A percentile compares a stretch with the other conserved stretches of the same genome.
These are phyloP conservation scores for Aegle marmelos DNA, from an alignment of 345 rosid genomes.

Conservation along the genomic window DNA sequence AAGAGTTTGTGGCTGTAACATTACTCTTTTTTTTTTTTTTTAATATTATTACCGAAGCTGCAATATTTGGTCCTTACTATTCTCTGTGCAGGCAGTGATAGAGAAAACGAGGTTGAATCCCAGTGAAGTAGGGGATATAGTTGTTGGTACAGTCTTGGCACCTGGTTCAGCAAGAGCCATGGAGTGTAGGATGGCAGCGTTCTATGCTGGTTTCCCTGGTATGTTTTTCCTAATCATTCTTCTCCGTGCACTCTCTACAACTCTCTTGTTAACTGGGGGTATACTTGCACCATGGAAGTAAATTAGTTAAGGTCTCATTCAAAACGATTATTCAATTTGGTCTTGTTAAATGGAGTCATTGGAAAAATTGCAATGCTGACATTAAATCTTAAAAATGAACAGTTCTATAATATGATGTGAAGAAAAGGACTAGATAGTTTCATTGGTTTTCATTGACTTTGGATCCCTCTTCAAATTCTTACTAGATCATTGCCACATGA, in stretches of 20 bases:
- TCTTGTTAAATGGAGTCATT: not conserved
- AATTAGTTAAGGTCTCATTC: not conserved
- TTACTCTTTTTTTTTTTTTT: too few relatives aligned
- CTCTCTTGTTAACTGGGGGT: not conserved
- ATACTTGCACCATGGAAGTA: not conserved
- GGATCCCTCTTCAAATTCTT: not conserved
- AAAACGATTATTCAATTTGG: too few relatives aligned
- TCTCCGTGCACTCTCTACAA: not conserved
- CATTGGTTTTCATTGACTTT: not conserved
- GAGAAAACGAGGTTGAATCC: constrained; percentile 74
- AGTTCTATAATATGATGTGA: constrained; percentile 3
- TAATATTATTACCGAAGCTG: too few relatives aligned
- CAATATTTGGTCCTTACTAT: not conserved
- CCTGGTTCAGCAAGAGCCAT: constrained; percentile 81
- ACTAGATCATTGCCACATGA: not conserved
- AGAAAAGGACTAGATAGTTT: not conserved
- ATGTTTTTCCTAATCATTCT: constrained; percentile 9
- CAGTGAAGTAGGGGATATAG: constrained; percentile 84
- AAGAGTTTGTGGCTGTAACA: too few relatives aligned
- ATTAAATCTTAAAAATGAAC: not conserved
- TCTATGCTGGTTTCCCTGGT: constrained; percentile 95
- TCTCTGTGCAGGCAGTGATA: constrained; percentile 55
- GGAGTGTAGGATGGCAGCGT: constrained; percentile 91
- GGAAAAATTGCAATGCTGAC: not conserved
- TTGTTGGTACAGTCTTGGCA: constrained; percentile 88